These are phyloP conservation scores for Paramecium biaurelia DNA, from an alignment of 73 alveolate species.

Conservation along the genomic window DNA sequence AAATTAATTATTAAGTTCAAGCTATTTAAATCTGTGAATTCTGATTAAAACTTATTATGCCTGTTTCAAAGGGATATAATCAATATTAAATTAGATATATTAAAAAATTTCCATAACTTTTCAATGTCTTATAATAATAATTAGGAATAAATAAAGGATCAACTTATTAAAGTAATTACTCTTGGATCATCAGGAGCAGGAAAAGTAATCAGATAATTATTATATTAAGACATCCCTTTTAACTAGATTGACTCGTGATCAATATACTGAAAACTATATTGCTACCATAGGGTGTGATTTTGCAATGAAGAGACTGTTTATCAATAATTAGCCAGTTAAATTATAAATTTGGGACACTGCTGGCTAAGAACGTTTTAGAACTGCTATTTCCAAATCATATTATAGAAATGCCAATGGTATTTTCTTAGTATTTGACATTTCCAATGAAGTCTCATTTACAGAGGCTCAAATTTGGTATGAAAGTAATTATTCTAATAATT, in stretches of 20 bases:
- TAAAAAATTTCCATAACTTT: not conserved
- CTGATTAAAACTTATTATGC: not conserved
- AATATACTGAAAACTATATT: slow-evolving; percentile 63
- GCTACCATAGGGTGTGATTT: slow-evolving; percentile 88
- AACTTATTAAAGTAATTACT: slow-evolving; percentile 64
- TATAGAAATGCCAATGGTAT: slow-evolving; percentile 68
- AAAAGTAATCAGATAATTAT: not conserved
- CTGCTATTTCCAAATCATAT: slow-evolving; percentile 67
- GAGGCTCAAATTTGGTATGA: not conserved
- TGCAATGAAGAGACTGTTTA: slow-evolving; percentile 68
- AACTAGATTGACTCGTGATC: slow-evolving; percentile 67
- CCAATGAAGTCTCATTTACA: not conserved
- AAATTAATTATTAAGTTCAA: not conserved
- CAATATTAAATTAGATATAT: not conserved
- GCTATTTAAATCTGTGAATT: not conserved
- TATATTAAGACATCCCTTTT: slow-evolving; percentile 62
- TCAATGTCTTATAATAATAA: not conserved
- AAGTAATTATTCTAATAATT: not conserved
- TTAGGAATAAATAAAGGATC: not conserved
- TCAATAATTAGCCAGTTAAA: slow-evolving; percentile 66
- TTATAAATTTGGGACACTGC: slow-evolving; percentile 94
- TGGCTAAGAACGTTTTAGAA: slow-evolving; percentile 88
- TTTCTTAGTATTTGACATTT: not conserved
- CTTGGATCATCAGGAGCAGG: slow-evolving; percentile 77
- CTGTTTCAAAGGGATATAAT: not conserved